Conservation (phyloP, 306 rosid genomes). For the Bauhinia variegata region DNA sequence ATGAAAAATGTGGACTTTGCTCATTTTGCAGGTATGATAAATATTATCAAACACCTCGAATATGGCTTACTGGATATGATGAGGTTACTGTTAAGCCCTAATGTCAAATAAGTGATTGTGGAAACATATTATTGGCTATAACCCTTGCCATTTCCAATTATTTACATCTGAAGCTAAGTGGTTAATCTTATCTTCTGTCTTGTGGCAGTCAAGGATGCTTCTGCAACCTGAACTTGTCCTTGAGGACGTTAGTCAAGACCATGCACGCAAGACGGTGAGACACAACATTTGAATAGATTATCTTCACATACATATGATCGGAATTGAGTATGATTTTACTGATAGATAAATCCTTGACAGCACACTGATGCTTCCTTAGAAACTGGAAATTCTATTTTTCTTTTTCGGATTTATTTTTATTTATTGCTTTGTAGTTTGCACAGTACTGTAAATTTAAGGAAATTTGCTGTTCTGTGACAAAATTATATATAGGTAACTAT, state of each 20-base stretch:
- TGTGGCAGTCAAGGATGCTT: slow-evolving; percentile 81
- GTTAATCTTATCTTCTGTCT: slow-evolving; percentile 11
- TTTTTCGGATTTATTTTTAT: no score
- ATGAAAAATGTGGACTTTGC: slow-evolving; percentile 18
- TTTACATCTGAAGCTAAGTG: neutral
- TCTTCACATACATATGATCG: neutral
- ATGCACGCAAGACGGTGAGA: slow-evolving; percentile 94
- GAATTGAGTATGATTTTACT: slow-evolving; percentile 19
- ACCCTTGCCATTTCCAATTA: neutral
- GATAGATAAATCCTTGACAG: neutral
- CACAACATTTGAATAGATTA: slow-evolving; percentile 16
- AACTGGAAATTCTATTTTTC: no score
- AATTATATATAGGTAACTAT: slow-evolving; percentile 72
- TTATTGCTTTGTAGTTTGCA: no score
- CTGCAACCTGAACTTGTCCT: slow-evolving; percentile 90
- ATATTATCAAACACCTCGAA: slow-evolving; percentile 97
- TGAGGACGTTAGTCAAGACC: slow-evolving; percentile 98
- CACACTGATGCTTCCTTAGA: neutral
- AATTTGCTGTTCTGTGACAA: slow-evolving; percentile 10
- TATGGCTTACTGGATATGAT: slow-evolving; percentile 98
- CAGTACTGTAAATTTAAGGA: no score
- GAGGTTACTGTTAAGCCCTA: slow-evolving; percentile 61
- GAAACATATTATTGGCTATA: no score
- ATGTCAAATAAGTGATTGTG: neutral
- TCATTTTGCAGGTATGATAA: slow-evolving; percentile 76